Percentiles rank a stretch among this genome's conserved stretches.
Conservation (phyloP, 805 yeast species). For the Lachancea lanzarotensis region DNA sequence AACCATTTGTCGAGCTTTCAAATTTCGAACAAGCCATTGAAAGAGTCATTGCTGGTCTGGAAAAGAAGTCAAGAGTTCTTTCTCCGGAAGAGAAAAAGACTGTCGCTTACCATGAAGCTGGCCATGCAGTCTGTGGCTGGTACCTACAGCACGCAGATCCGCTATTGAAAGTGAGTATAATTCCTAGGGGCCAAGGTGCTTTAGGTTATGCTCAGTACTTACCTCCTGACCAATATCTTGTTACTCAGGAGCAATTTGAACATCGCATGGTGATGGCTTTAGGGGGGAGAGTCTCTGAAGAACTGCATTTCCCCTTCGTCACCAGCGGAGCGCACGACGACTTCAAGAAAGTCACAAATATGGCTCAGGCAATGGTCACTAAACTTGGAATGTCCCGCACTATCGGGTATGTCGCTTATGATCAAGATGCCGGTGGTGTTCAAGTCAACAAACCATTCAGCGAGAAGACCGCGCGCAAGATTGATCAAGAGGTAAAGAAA, state of each 20-base stretch:
- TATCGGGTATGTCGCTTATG: conserved; percentile 74
- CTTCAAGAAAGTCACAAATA: conserved; percentile 88
- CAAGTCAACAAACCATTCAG: conserved; percentile 79
- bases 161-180: conserved; percentile 86
- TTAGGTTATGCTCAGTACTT: conserved; percentile 96
- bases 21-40: conserved; percentile 97
- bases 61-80: conserved; percentile 77
- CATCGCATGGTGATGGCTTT: conserved; percentile 95
- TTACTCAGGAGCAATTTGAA: conserved; percentile 67
- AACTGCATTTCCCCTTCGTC: conserved; percentile 82
- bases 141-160: conserved; percentile 87
- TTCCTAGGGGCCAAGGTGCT: conserved; percentile 96
- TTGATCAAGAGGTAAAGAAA: conserved; percentile 77
- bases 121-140: conserved; percentile 99
- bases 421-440: conserved; percentile 42
- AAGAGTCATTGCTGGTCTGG: conserved; percentile 94
- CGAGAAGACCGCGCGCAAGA: conserved; percentile 72
- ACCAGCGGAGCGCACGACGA: conserved; percentile 97
- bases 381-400: conserved; percentile 85
- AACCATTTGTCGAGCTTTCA: conserved; percentile 56
- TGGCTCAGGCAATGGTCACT: conserved; percentile 91
- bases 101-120: conserved; percentile 98
- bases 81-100: conserved; percentile 80
- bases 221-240: conserved; percentile 84
- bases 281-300: conserved; percentile 97